phyloP scores from a whole-genome alignment of 371 early-diverging fungal species.

The Circinella umbellata region DNA sequence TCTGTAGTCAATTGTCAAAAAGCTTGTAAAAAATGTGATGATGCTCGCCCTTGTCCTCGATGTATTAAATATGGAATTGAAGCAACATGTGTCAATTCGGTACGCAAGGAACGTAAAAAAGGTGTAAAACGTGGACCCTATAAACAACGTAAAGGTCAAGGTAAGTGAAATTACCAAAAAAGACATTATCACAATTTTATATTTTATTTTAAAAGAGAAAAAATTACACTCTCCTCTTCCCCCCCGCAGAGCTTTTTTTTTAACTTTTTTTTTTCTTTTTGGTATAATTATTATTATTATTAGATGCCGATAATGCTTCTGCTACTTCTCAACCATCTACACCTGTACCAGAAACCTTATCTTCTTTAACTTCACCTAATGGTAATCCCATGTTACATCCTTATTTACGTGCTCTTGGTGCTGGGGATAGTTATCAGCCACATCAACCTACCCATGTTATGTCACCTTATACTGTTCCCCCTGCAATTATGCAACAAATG shows the following conservation, averaged over 20 bases:
- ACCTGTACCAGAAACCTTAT: constrained; percentile 12
- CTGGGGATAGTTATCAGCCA: constrained; percentile 2
- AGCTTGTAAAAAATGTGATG: constrained; percentile 94
- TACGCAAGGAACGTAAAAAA: constrained; percentile 84
- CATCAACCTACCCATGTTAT: constrained; percentile 7
- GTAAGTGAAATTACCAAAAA: constrained; percentile 4
- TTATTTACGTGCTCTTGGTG: constrained; percentile 11
- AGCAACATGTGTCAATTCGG: constrained; percentile 78
- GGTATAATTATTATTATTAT: background rate
- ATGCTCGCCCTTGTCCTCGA: constrained; percentile 85
- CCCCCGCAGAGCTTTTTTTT: background rate
- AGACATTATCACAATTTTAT: too few relatives aligned
- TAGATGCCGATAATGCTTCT: constrained; percentile 2
- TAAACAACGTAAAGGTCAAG: constrained; percentile 51
- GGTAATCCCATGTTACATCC: constrained; percentile 7
- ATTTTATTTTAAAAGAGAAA: too few relatives aligned
- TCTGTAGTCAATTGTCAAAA: constrained; percentile 82
- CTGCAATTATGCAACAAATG: constrained; percentile 21
- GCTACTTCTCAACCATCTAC: constrained; percentile 12
- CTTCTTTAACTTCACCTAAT: constrained; percentile 2
- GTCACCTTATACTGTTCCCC: constrained; percentile 20
- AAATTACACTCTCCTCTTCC: too few relatives aligned
- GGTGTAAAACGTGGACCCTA: constrained; percentile 89
- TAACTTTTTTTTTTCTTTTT: background rate
- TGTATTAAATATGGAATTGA: constrained; percentile 79